Base-by-base conservation (phyloP, 176 grass and related monocot genomes). In the Paspalum notatum region DNA sequence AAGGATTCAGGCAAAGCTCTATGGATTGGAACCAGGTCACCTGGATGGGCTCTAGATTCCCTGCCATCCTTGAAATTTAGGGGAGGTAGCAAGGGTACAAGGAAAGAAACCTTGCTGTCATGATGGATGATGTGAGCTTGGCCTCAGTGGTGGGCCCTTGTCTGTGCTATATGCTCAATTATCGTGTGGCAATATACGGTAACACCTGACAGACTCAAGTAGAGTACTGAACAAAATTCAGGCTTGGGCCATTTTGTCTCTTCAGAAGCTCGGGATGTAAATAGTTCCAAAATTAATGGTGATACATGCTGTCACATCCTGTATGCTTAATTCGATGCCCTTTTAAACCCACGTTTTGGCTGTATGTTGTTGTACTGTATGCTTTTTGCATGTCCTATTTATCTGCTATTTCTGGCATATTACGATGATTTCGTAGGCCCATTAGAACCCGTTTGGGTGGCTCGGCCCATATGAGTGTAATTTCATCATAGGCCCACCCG, bases 1-100 rank as follows among this genome's bases (percentile, higher is more conserved):
- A 94, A 87, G 45, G 72, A 92, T 11, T 89, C 83, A 0, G 90
- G 92, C 12, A 49, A 92, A 42, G 85, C 0, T 77, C 70, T 97
- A 16, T 97, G 95, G 92, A 69, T 97, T 39, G 20, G 40, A 22
- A 1, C 42, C 4, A 78, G 14, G 48, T 89, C 90, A 39, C 95
- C 95, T 52, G 20, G 51, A 72, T 98, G 80, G 83, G 83, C 83
- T 83, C 38, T 59, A 80, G 75, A 71, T 7, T 83, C 60, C 2
- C 84, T 97, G 12, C 91, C 90, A 44, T 68, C 85, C 12, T 21
- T 66, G 40, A 92, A 84, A 72, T 12, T 54, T 14, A 87, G 72
- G 12, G 47, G 22, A 22, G 48, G 43, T 21, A 81, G n/a, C 72
- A 57, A 54, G 18, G 80, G 53, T 61, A 15, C 4, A 22, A 81